Base-by-base conservation (phyloP, 2,329 filamentous ascomycete genomes). In the Alternaria postmessia region DNA sequence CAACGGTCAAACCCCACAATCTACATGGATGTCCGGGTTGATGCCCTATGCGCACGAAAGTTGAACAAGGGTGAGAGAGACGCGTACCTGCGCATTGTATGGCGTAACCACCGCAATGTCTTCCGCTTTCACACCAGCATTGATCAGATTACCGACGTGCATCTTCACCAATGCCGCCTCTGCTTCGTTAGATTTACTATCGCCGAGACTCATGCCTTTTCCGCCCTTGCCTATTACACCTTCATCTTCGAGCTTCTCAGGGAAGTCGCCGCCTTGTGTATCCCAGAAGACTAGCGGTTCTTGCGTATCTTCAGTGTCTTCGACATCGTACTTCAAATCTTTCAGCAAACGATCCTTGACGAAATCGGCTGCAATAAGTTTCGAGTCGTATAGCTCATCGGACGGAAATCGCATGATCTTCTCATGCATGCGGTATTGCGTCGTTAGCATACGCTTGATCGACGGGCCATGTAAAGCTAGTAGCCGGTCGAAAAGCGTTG, bases 361-460 rank as follows among this genome's bases (percentile, higher is more conserved):
- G 0, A 84, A 83, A 5, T 94, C 91, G 1, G 91, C 93, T 0
- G 95, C 94, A 3, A 94, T 81, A 1, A 99, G 86, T 70, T 90
- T 89, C 2, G 87, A 87, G 62, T 92, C 92, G 80, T 99, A 99
- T 11, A 98, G 84, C 74, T 94, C 89, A 63, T 91, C 86, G 0
- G 94, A 97, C 0, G 95, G 94, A 72, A 97, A 99, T 7, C 88
- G 86, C 94, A 98, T 98, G 71, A 99, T 98, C 54, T 85, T 88
- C 73, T 96, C 91, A 75, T 99, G 93, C 95, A 99, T 99, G 38
- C 95, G 93, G 78, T 99, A 99, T 80, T 99, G 95, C 5, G 91
- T 96, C 4, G 93, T 98, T 24, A 99, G 87, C 92, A 98, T 97
- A 52, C 91, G 86, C 81, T 98, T 98, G 81, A 99, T 93, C 5